Evolutionary conservation across 768 basidiomycete species (phyloP).

Genomic region (Mycena haematopus): DNA sequence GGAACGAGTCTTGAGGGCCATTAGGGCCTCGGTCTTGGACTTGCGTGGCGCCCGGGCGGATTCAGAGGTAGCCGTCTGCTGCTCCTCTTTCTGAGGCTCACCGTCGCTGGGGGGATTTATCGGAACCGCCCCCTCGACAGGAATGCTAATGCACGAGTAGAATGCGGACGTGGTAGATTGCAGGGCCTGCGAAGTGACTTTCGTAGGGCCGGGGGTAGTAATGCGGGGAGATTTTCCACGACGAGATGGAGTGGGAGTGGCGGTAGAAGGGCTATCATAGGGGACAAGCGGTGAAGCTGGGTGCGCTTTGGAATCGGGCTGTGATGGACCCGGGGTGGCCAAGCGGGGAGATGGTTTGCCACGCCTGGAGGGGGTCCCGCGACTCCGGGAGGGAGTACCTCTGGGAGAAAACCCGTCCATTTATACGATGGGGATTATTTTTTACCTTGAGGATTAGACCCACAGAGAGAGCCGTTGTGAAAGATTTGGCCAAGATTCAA

Average conservation of each 20-base stretch:
- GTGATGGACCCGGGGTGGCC: slow-evolving; percentile 54
- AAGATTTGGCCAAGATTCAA: slow-evolving; percentile 7
- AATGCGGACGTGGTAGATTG: slow-evolving; percentile 58
- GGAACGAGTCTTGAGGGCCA: slow-evolving; percentile 74
- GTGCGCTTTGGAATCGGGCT: slow-evolving; percentile 42
- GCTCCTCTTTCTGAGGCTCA: slow-evolving; percentile 43
- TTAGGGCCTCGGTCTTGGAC: slow-evolving; percentile 88
- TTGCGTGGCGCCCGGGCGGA: slow-evolving; percentile 82
- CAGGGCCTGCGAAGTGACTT: slow-evolving; percentile 50
- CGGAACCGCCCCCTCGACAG: slow-evolving; percentile 75
- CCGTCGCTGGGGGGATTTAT: slow-evolving; percentile 55
- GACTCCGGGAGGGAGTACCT: slow-evolving; percentile 25
- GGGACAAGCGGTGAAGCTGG: slow-evolving; percentile 42
- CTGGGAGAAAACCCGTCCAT: slow-evolving; percentile 41
- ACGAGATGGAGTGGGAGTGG: slow-evolving; percentile 64
- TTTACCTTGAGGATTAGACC: slow-evolving; percentile 20
- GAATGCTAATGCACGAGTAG: slow-evolving; percentile 76
- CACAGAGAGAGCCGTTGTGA: slow-evolving; percentile 11
- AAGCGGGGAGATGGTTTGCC: slow-evolving; percentile 64
- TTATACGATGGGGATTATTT: slow-evolving; percentile 7
- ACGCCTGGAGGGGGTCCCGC: slow-evolving; percentile 68
- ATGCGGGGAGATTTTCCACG: slow-evolving; percentile 68
- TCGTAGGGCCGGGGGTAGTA: slow-evolving; percentile 52
- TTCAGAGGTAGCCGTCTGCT: slow-evolving; percentile 45
- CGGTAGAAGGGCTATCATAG: slow-evolving; percentile 53